Evolutionary conservation across 1,139 yeast species (phyloP).

Genomic region (Debaryomyces psychrophilus): DNA sequence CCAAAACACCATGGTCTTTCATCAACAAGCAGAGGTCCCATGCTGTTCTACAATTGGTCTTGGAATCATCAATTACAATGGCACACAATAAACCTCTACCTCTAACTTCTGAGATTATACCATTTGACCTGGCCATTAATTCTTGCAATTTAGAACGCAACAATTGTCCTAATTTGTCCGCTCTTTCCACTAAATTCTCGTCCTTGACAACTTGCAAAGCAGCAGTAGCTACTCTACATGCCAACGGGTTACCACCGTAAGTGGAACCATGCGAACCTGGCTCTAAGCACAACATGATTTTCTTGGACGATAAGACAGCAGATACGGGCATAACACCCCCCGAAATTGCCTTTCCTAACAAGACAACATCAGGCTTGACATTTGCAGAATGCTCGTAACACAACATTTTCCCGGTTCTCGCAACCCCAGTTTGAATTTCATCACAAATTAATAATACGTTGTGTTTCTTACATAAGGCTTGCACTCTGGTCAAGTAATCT

Average conservation of each 20-base stretch:
- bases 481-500: constrained; percentile 75
- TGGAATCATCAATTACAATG: constrained; percentile 82
- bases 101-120: constrained; percentile 85
- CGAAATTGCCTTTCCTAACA: constrained; percentile 91
- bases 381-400: constrained; percentile 84
- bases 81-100: constrained; percentile 92
- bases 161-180: constrained; percentile 69
- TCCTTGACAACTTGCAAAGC: constrained; percentile 89
- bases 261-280: constrained; percentile 99
- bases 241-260: constrained; percentile 96
- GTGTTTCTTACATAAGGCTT: constrained; percentile 75
- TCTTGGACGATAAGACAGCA: constrained; percentile 84
- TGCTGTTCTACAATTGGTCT: constrained; percentile 88
- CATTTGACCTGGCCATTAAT: constrained; percentile 62
- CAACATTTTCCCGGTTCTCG: constrained; percentile 93
- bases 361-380: constrained; percentile 83
- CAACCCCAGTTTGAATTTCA: constrained; percentile 97
- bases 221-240: constrained; percentile 92
- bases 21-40: constrained; percentile 94
- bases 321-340: constrained; percentile 96
- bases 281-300: constrained; percentile 85
- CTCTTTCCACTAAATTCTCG: constrained; percentile 82
- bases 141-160: constrained; percentile 68
- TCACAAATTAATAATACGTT: constrained; percentile 90
- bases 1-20: constrained; percentile 88